phyloP scores from a whole-genome alignment of 2,329 filamentous ascomycete species.

The Monosporascus sp. region DNA sequence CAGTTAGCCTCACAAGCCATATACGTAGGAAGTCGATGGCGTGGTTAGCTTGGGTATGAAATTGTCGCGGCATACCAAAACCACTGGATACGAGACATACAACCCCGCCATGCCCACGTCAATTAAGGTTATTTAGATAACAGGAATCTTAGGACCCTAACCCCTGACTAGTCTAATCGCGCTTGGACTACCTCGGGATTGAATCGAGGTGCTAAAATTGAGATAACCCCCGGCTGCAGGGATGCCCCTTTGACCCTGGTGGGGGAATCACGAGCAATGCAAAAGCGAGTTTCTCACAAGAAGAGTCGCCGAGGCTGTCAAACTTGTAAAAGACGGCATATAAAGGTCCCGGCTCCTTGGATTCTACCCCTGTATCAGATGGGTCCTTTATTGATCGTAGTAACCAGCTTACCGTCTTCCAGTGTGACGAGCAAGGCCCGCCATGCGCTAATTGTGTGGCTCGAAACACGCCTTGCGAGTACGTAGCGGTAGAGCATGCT shows the following conservation, averaged over 20 bases:
- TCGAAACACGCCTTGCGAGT: slow-evolving; percentile 11
- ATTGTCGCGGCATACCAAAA: no score
- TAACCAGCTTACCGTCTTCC: neutral
- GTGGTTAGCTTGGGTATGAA: no score
- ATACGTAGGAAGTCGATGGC: no score
- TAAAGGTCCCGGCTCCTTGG: neutral
- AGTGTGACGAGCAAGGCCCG: slow-evolving; percentile 33
- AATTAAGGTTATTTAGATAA: no score
- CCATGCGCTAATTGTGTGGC: slow-evolving; percentile 29
- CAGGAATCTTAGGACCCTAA: no score
- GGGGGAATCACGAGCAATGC: neutral
- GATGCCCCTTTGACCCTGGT: neutral
- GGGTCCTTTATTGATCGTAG: no score
- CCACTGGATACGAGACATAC: no score
- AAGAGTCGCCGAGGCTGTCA: neutral
- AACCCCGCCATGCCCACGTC: no score
- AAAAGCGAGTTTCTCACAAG: neutral
- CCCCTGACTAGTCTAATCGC: no score
- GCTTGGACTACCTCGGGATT: no score
- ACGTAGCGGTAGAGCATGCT: neutral
- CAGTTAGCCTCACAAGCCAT: no score
- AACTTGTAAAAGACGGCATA: neutral
- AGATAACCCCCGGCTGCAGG: neutral
- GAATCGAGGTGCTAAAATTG: neutral
- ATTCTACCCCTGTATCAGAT: neutral